Evolutionary conservation across 2,329 filamentous ascomycete species (phyloP).

Genomic region (Aspergillus arachidicola): DNA sequence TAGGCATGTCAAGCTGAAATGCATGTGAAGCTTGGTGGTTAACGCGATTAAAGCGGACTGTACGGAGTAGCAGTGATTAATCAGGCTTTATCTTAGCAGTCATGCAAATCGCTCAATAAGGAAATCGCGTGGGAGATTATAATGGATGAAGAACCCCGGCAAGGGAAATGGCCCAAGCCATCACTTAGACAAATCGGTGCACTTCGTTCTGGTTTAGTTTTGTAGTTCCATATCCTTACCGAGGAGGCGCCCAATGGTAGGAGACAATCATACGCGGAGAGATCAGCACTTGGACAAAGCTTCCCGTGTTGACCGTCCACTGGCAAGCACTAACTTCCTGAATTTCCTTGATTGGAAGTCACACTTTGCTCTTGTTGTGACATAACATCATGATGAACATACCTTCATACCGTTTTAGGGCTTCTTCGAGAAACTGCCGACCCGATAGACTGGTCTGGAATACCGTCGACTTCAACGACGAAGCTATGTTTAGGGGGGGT

Average conservation of each 20-base stretch:
- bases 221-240: not conserved
- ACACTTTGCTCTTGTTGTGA: not conserved
- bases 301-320: conserved; percentile 3
- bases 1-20: not conserved
- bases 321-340: not conserved
- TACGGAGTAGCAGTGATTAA: not conserved
- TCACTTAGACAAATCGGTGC: not conserved
- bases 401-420: not conserved
- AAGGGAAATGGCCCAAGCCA: not conserved
- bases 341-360: not conserved
- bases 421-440: not conserved
- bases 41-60: not conserved
- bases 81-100: not conserved
- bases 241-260: not conserved
- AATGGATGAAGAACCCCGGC: not conserved
- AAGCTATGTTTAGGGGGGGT: not conserved
- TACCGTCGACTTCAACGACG: not conserved
- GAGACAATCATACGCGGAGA: not conserved
- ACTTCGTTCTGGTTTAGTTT: not conserved
- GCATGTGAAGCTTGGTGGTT: not conserved
- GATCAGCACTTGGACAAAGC: conserved; percentile 13
- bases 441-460: not conserved
- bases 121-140: conserved; percentile 6
- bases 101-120: conserved; percentile 1
- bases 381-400: not conserved